Evolutionary conservation across 73 alveolate genomes (phyloP), one percentile per base, ranked within the genome.

Genomic region (Paramecium sonneborni): DNA sequence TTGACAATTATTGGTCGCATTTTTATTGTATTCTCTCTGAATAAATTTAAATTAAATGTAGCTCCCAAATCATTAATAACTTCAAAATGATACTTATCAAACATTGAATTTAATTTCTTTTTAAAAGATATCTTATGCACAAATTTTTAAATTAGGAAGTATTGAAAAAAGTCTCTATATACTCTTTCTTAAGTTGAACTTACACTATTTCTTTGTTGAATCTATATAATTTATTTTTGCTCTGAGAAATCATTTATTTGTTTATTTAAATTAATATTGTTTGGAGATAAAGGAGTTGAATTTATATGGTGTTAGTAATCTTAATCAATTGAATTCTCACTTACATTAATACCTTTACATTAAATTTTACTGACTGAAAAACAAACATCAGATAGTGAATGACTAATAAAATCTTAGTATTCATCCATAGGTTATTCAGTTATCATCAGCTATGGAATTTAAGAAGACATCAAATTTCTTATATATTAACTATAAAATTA

Each of bases 311-410:
- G 32, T 18, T 52, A 18, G 46, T 62, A 30, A 26, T 62, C 48
- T 26, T 62, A 62, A 52, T 52, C 68, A 62, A 62, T 6, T 5
- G 84, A 62, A 62, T 62, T 62, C 84, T 62, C 39, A 62, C 84
- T 62, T 3, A 62, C 84, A 26, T 62, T 62, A 32, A 23, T 62
- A 12, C 84, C 84, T 21, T 62, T 62, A 62, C 84, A 23, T 46
- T 62, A 32, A 26, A 62, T 23, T 21, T 74, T 74, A 14, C 87
- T 39, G 14, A 35, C 44, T 21, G 87, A 74, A 37, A 74, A 74
- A 39, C 87, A 74, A 34, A 23, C 87, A 74, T 74, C 87, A 34
- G 87, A 74, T 74, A 74, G 26, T 21, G 87, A 74, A 74, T 74
- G 12, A 37, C 26, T 74, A 23, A 74, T 34, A 37, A 74, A 74